Evolutionary conservation across 176 grass and related monocot genomes (phyloP).

Genomic region (Phyllostachys edulis): DNA sequence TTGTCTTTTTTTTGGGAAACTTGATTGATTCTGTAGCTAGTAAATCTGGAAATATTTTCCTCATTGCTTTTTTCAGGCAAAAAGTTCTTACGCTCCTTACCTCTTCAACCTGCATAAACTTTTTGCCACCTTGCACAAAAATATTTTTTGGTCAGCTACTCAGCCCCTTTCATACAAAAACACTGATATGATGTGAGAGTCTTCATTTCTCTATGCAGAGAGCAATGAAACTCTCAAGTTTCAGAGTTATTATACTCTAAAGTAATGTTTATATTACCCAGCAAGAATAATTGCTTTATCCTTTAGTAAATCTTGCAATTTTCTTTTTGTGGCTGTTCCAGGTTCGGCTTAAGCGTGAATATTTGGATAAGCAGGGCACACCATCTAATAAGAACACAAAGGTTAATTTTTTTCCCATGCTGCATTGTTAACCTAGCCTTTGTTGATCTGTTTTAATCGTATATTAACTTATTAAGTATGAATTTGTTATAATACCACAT

Average conservation of each 20-base stretch:
- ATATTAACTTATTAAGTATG: background rate
- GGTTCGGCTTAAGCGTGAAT: conserved; percentile 92
- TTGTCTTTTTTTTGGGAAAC: background rate
- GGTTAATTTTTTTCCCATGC: conserved; percentile 40
- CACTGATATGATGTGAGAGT: background rate
- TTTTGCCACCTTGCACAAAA: background rate
- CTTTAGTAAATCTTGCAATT: conserved; percentile 9
- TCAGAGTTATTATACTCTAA: background rate
- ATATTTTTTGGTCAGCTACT: background rate
- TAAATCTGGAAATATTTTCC: conserved; percentile 11
- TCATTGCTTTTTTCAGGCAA: background rate
- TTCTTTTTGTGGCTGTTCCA: conserved; percentile 35
- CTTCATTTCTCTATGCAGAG: background rate
- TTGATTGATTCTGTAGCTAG: background rate
- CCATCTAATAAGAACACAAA: conserved; percentile 52
- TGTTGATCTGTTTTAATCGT: conserved; percentile 10
- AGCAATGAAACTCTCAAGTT: background rate
- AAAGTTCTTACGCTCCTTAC: background rate
- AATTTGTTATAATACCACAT: background rate
- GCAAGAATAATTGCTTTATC: background rate
- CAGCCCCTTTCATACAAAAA: background rate
- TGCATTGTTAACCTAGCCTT: background rate
- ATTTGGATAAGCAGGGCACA: conserved; percentile 70
- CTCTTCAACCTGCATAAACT: background rate
- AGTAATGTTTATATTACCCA: conserved; percentile 11